These are phyloP conservation scores for Podospora comata DNA, from an alignment of 495 filamentous ascomycete species.

Conservation along the genomic window DNA sequence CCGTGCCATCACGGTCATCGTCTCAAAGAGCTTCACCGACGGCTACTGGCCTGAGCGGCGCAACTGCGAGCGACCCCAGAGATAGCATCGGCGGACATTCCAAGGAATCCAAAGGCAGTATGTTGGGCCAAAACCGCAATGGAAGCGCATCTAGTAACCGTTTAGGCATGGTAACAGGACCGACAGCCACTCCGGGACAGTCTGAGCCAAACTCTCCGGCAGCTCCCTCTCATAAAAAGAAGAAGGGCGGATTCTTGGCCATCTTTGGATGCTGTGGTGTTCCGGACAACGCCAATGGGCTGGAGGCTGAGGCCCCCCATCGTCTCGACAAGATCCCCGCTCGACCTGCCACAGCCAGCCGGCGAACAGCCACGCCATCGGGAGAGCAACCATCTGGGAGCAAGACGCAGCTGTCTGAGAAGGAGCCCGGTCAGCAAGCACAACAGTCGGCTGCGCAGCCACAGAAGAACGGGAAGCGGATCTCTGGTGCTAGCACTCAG, in stretches of 20 bases:
- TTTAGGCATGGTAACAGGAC: conserved; percentile 46
- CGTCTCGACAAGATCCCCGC: conserved; percentile 55
- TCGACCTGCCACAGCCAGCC: conserved; percentile 53
- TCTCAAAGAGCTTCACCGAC: conserved; percentile 62
- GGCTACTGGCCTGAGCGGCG: conserved; percentile 62
- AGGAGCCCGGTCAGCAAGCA: conserved; percentile 36
- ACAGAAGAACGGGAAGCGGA: conserved; percentile 40
- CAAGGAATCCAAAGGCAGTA: conserved; percentile 65
- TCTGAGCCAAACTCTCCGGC: conserved; percentile 48
- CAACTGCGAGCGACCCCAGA: conserved; percentile 57
- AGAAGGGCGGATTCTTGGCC: conserved; percentile 63
- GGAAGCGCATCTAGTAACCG: conserved; percentile 59
- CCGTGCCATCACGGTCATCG: conserved; percentile 66
- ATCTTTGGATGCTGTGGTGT: conserved; percentile 79
- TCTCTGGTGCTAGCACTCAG: conserved; percentile 42
- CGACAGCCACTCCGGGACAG: conserved; percentile 44
- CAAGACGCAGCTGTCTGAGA: conserved; percentile 47
- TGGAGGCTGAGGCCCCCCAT: conserved; percentile 63
- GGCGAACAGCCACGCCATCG: conserved; percentile 51
- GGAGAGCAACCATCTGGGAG: conserved; percentile 50
- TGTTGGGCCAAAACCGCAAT: conserved; percentile 63
- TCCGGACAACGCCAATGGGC: conserved; percentile 58
- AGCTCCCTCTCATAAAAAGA: conserved; percentile 54
- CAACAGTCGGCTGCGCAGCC: conserved; percentile 30
- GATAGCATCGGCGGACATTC: conserved; percentile 59